Percentiles rank a stretch among this genome's conserved stretches.
Evolutionary conservation across 2,329 filamentous ascomycete genomes (phyloP).

Genomic region (Xylariaceae sp.): DNA sequence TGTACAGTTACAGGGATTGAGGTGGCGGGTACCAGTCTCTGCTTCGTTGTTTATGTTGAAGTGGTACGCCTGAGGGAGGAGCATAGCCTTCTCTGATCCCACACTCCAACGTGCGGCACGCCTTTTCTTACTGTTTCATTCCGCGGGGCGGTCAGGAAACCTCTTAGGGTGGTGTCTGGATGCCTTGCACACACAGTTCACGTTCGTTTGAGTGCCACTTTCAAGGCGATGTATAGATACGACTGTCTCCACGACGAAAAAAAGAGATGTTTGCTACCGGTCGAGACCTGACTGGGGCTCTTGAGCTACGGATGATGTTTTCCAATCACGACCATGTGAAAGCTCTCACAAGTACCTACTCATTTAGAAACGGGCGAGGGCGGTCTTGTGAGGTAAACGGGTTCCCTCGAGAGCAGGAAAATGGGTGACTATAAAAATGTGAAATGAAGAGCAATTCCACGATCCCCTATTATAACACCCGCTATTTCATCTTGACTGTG

Average conservation of each 20-base stretch:
- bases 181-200: conserved; percentile 22
- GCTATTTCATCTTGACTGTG: not conserved
- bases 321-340: conserved; percentile 6
- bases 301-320: conserved; percentile 15
- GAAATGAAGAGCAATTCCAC: conserved; percentile 3
- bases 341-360: conserved; percentile 6
- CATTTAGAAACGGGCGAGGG: conserved; percentile 17
- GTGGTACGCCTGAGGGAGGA: conserved; percentile 5
- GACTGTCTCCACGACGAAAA: conserved; percentile 20
- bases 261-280: conserved; percentile 15
- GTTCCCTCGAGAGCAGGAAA: conserved; percentile 12
- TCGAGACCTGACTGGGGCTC: conserved; percentile 12
- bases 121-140: conserved; percentile 11
- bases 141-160: conserved; percentile 24
- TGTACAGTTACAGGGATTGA: conserved; percentile 27
- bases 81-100: conserved; percentile 1
- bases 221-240: conserved; percentile 25
- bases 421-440: conserved; percentile 14
- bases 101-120: conserved; percentile 15
- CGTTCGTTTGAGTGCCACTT: conserved; percentile 21
- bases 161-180: conserved; percentile 25
- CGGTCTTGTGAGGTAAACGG: conserved; percentile 10
- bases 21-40: conserved; percentile 19
- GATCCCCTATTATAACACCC: not conserved
- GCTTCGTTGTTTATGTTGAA: conserved; percentile 24